phyloP scores from a whole-genome alignment of 2,329 filamentous ascomycete species.

The Lizonia empirigonia region DNA sequence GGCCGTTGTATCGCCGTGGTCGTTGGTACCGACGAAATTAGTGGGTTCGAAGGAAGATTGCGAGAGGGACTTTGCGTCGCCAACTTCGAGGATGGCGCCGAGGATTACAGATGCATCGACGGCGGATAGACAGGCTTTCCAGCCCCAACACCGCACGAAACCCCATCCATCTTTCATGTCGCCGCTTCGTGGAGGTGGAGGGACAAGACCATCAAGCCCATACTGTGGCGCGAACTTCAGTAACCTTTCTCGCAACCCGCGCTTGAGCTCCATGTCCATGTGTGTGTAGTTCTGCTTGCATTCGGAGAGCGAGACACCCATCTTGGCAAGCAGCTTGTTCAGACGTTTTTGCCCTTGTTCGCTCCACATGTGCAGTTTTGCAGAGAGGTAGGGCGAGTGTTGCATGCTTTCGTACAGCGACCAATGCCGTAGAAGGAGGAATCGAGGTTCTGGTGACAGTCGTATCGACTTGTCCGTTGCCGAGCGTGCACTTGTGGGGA shows the following conservation, averaged over 20 bases:
- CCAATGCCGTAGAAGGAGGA: constrained; percentile 93
- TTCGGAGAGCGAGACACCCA: constrained; percentile 93
- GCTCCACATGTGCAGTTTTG: constrained; percentile 91
- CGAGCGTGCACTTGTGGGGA: constrained; percentile 84
- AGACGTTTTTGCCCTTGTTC: constrained; percentile 85
- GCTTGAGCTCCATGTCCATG: constrained; percentile 97
- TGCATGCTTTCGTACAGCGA: constrained; percentile 98
- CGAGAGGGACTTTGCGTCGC: constrained; percentile 59
- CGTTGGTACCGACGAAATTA: constrained; percentile 36
- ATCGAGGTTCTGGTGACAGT: constrained; percentile 89
- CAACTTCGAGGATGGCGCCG: constrained; percentile 90
- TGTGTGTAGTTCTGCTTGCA: constrained; percentile 96
- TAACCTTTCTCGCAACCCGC: constrained; percentile 80
- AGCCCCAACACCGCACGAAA: constrained; percentile 96
- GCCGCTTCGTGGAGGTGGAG: constrained; percentile 65
- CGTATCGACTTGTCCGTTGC: constrained; percentile 92
- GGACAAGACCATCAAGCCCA: constrained; percentile 91
- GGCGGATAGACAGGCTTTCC: constrained; percentile 91
- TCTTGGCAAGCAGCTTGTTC: constrained; percentile 94
- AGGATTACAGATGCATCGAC: constrained; percentile 94
- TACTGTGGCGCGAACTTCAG: constrained; percentile 92
- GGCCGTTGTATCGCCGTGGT: constrained; percentile 33
- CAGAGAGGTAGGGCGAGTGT: constrained; percentile 92
- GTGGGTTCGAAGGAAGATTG: constrained; percentile 40
- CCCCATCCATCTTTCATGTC: constrained; percentile 91